Evolutionary conservation across 805 yeast species (phyloP).

Genomic region (Candida vaughaniae): DNA sequence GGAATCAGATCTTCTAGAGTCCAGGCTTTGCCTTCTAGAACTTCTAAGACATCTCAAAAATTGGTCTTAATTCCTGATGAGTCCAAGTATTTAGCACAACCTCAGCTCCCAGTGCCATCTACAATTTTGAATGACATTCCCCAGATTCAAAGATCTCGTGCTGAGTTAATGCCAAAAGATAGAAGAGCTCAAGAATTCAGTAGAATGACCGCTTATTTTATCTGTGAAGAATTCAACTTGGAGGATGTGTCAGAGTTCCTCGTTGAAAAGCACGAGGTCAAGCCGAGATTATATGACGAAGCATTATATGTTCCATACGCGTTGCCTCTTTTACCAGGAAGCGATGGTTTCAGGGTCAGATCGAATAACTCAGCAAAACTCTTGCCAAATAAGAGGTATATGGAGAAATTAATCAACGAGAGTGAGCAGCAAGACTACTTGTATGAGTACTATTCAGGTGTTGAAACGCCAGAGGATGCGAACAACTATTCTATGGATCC

Average conservation of each 20-base stretch:
- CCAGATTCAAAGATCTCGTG: constrained; percentile 44
- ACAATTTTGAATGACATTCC: constrained; percentile 13
- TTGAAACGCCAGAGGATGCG: constrained; percentile 61
- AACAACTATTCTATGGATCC: constrained; percentile 48
- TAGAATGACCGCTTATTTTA: constrained; percentile 88
- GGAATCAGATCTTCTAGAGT: constrained; percentile 42
- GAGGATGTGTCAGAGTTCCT: constrained; percentile 63
- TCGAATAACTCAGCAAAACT: constrained; percentile 57
- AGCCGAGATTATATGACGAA: constrained; percentile 87
- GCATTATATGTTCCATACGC: constrained; percentile 90
- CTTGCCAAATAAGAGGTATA: constrained; percentile 44
- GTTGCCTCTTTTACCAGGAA: constrained; percentile 83
- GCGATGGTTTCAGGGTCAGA: constrained; percentile 70
- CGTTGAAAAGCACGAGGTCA: constrained; percentile 69
- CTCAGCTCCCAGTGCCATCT: constrained; percentile 13
- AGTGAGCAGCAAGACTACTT: constrained; percentile 89
- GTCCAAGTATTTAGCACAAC: constrained; percentile 20
- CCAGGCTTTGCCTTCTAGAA: constrained; percentile 64
- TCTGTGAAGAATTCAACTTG: constrained; percentile 79
- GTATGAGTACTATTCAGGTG: constrained; percentile 85
- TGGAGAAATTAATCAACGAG: constrained; percentile 76
- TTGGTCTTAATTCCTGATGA: constrained; percentile 81
- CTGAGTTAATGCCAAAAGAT: constrained; percentile 60
- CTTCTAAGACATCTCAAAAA: constrained; percentile 83
- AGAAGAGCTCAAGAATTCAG: constrained; percentile 63